Conservation (phyloP, 306 rosid genomes). For the Vachellia pachyceras region DNA sequence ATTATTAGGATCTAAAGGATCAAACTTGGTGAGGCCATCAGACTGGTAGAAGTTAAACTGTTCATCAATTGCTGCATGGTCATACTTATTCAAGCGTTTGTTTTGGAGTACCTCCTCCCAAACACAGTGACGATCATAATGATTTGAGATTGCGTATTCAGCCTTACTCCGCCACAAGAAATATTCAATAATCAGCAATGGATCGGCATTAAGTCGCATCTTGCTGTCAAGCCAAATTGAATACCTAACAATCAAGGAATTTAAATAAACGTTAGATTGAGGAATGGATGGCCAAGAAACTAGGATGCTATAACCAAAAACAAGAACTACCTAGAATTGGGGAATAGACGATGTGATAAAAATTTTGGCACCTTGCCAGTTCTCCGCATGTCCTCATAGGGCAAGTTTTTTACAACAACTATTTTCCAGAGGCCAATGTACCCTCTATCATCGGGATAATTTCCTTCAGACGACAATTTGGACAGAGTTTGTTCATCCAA, state of each 20-base stretch:
- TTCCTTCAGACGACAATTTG: constrained; percentile 76
- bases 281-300: constrained; percentile 36
- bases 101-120: constrained; percentile 97
- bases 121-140: constrained; percentile 91
- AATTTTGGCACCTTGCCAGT: constrained; percentile 97
- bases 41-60: constrained; percentile 76
- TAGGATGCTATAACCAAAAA: constrained; percentile 33
- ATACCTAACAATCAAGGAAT: constrained; percentile 65
- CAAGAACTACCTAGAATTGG: constrained; percentile 72
- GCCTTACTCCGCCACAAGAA: constrained; percentile 87
- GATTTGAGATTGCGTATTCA: constrained; percentile 94
- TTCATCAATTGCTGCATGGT: constrained; percentile 81
- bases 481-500: constrained; percentile 76
- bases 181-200: constrained; percentile 81
- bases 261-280: constrained; percentile 26
- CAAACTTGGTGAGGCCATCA: constrained; percentile 85
- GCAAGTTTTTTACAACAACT: constrained; percentile 73
- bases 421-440: constrained; percentile 81
- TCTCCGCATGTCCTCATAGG: constrained; percentile 88
- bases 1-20: constrained; percentile 60
- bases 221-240: constrained; percentile 99
- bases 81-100: constrained; percentile 85
- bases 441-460: constrained; percentile 71
- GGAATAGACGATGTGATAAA: constrained; percentile 91
- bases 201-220: constrained; percentile 86